Percentiles rank a stretch among this genome's conserved stretches.
phyloP scores from a whole-genome alignment of 306 rosid genomes.

The Clitoria ternatea region DNA sequence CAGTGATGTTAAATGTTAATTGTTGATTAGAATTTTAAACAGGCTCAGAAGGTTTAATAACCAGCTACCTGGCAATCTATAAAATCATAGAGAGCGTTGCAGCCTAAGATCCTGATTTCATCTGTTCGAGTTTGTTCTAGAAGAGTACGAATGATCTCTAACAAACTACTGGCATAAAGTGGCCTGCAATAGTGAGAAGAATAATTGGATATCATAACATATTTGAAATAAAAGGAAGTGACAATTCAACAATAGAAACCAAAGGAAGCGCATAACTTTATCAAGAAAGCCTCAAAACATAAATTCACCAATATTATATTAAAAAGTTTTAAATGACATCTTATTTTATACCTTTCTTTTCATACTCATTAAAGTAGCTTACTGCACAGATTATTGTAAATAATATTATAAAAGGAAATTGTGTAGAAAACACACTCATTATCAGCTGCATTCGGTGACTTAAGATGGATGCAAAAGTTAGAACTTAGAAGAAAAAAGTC shows the following conservation, averaged over 20 bases:
- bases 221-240: conserved; percentile 1
- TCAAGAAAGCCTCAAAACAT: not conserved
- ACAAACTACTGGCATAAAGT: conserved; percentile 67
- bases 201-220: conserved; percentile 13
- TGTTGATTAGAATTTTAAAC: too few species aligned
- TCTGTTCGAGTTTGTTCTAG: conserved; percentile 71
- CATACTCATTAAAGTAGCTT: not conserved
- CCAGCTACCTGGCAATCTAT: conserved; percentile 70
- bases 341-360: not conserved
- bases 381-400: not conserved
- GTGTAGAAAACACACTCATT: not conserved
- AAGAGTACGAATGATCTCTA: conserved; percentile 74
- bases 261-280: conserved; percentile 10
- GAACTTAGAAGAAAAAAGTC: not conserved
- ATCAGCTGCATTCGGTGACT: not conserved
- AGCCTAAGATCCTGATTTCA: conserved; percentile 78
- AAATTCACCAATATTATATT: not conserved
- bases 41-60: conserved; percentile 27
- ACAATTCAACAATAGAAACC: not conserved
- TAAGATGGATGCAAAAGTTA: conserved; percentile 2
- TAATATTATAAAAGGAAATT: conserved; percentile 16
- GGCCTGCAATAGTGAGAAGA: conserved; percentile 65
- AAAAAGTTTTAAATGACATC: not conserved
- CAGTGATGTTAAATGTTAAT: conserved; percentile 24
- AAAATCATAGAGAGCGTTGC: conserved; percentile 65